These are phyloP conservation scores for Knoxdaviesia capensis DNA, from an alignment of 2,329 filamentous ascomycete species.

Conservation along the genomic window DNA sequence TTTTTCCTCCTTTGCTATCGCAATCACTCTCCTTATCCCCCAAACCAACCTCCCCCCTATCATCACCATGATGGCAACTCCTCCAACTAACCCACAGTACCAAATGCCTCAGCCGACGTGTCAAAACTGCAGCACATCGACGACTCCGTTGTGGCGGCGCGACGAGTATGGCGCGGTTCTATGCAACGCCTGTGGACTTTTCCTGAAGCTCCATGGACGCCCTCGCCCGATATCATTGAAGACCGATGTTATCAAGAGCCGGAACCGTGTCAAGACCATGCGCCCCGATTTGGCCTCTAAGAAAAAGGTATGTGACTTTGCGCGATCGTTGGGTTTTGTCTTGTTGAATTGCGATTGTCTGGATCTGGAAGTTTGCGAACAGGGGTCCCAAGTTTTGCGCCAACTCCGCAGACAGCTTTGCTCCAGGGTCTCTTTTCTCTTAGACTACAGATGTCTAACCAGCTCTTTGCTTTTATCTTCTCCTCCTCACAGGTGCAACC, in stretches of 20 bases:
- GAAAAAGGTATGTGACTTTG: slow-evolving; percentile 46
- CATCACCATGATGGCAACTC: slow-evolving; percentile 28
- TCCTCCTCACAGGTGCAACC: too few relatives aligned
- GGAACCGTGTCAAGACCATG: slow-evolving; percentile 87
- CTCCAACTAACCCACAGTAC: slow-evolving; percentile 28
- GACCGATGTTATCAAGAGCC: slow-evolving; percentile 89
- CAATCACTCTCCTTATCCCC: slow-evolving; percentile 8
- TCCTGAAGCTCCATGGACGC: slow-evolving; percentile 88
- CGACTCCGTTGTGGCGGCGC: slow-evolving; percentile 89
- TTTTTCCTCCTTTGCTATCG: slow-evolving; percentile 18
- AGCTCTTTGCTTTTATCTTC: too few relatives aligned
- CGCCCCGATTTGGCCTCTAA: slow-evolving; percentile 50
- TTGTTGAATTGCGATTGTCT: too few relatives aligned
- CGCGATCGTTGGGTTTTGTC: too few relatives aligned
- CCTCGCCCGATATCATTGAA: slow-evolving; percentile 90
- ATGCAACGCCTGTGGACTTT: slow-evolving; percentile 95
- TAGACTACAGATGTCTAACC: too few relatives aligned
- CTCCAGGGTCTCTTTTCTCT: too few relatives aligned
- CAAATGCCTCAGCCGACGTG: slow-evolving; percentile 72
- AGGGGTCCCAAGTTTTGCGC: too few relatives aligned
- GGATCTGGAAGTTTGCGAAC: too few relatives aligned
- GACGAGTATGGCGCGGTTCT: slow-evolving; percentile 91
- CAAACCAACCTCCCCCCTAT: slow-evolving; percentile 11
- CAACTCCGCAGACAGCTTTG: too few relatives aligned
- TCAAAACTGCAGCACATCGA: slow-evolving; percentile 89